Evolutionary conservation across 1,284 basidiomycete species (phyloP).

Genomic region (Sanghuangporus weigelae): DNA sequence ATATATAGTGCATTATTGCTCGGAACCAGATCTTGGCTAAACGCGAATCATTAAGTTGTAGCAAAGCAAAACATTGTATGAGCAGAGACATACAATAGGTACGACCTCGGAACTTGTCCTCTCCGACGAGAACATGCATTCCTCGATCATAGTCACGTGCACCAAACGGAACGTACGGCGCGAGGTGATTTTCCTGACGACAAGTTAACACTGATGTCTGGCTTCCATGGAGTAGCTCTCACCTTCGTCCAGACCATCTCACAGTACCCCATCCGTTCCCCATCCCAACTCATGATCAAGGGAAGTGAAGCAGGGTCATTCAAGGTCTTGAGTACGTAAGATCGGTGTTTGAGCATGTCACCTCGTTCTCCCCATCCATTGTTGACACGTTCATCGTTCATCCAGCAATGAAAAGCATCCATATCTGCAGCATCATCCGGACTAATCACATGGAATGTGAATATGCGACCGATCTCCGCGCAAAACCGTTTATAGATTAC

Average conservation of each 20-base stretch:
- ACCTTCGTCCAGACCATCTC: conserved; percentile 47
- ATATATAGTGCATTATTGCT: conserved; percentile 41
- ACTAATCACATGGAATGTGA: conserved; percentile 43
- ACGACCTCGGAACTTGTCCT: conserved; percentile 40
- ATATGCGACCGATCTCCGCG: conserved; percentile 34
- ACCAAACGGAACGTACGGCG: conserved; percentile 33
- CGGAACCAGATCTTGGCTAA: conserved; percentile 41
- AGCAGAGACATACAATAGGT: conserved; percentile 31
- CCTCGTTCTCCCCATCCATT: conserved; percentile 48
- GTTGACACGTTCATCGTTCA: conserved; percentile 47
- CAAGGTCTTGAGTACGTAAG: conserved; percentile 35
- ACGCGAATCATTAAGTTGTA: neutral
- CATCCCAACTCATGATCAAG: conserved; percentile 48
- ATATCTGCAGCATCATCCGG: conserved; percentile 36
- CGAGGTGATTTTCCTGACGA: conserved; percentile 36
- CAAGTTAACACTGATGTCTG: neutral
- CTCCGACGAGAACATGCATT: conserved; percentile 44
- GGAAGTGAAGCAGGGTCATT: conserved; percentile 41
- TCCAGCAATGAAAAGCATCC: conserved; percentile 45
- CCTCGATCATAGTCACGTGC: conserved; percentile 47
- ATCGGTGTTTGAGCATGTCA: conserved; percentile 40
- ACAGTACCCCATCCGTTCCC: conserved; percentile 48
- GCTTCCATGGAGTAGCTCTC: neutral
- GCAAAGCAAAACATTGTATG: neutral
- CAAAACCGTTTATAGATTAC: conserved; percentile 46